Percentiles rank a stretch among this genome's conserved stretches.
These are phyloP conservation scores for Salix arbutifolia DNA, from an alignment of 345 rosid species.

Conservation along the genomic window DNA sequence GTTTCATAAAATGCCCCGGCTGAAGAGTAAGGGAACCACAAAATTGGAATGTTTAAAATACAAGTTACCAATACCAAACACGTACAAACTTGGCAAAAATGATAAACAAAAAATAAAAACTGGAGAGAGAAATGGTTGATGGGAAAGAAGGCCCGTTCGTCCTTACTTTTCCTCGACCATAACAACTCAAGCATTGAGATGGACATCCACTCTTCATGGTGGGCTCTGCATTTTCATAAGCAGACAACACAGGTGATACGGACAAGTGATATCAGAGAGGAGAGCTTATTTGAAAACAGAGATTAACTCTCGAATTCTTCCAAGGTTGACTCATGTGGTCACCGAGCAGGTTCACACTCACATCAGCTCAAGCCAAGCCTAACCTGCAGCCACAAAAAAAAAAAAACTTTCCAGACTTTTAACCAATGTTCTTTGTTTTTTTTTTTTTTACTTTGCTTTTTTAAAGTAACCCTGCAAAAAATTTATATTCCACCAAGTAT, in stretches of 20 bases:
- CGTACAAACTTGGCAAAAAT: slow-evolving; percentile 5
- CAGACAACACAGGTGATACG: slow-evolving; percentile 25
- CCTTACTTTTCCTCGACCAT: slow-evolving; percentile 37
- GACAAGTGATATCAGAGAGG: slow-evolving; percentile 23
- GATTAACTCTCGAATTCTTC: slow-evolving; percentile 25
- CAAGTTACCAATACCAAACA: slow-evolving; percentile 22
- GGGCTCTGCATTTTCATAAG: slow-evolving; percentile 28
- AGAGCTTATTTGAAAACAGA: slow-evolving; percentile 26
- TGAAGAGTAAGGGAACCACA: slow-evolving; percentile 16
- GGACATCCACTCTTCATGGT: slow-evolving; percentile 37
- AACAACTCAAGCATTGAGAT: slow-evolving; percentile 31
- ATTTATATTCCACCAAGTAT: slow-evolving; percentile 7
- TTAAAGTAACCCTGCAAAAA: neutral
- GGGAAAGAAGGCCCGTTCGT: slow-evolving; percentile 22
- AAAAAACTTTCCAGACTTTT: neutral
- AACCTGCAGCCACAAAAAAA: slow-evolving; percentile 24
- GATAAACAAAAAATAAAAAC: neutral
- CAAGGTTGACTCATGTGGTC: slow-evolving; percentile 38
- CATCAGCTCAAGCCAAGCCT: slow-evolving; percentile 19
- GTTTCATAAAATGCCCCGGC: slow-evolving; percentile 23
- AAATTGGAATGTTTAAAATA: slow-evolving; percentile 31
- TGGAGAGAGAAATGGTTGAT: slow-evolving; percentile 7
- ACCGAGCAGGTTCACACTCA: slow-evolving; percentile 22
- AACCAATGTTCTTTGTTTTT: neutral
- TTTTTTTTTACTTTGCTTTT: neutral